Base-by-base conservation (phyloP, 148 eudicot species). In the Fagopyrum homotropicum region DNA sequence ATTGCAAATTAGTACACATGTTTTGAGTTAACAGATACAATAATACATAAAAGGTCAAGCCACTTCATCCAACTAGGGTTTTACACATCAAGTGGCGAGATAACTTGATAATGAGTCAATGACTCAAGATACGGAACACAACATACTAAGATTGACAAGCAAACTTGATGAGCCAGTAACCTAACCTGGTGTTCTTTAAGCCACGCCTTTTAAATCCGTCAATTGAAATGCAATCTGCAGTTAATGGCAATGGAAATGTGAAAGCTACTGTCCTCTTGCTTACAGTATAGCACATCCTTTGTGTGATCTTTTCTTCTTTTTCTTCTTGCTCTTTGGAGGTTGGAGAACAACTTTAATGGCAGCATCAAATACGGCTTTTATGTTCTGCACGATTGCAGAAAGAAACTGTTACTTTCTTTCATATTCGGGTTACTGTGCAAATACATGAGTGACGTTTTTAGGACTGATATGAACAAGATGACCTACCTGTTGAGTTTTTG, bases 341-440 rank as follows among this genome's bases (percentile, higher is more conserved):
- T 90, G 97, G 74, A 92, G 89, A 82, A 92, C 95, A 54, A 90
- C 89, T 79, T 92, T 92, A 29, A 92, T 90, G 22, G 97, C 95
- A 22, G 95, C 89, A 75, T 92, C 97, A 74, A 92, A 92, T 16
- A 92, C 97, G 45, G 90, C 91, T 83, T 92, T 92, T 79, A 92
- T 90, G 82, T 92, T 92, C 97, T 92, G 93, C 78, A 84, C 50
- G 29, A 71, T 63, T 69, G 45, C 16, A 47, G 3, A 14, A 56
- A 10, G 35, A 7, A 54, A 15, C 29, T 40, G 22, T 73, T 30
- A 40, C 9, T 51, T 6, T 16, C n/a, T 30, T 30, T 11, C 64
- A 43, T 35, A 55, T 54, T 43, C 19, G 4, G 47, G 47, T 35
- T 35, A 35, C 7, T 66, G 69, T 29, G 12, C 15, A 9, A 9